Percentiles rank a stretch among this genome's conserved stretches.
These are phyloP conservation scores for Venturia aucupariae DNA, from an alignment of 2,329 filamentous ascomycete genomes.

Conservation along the genomic window DNA sequence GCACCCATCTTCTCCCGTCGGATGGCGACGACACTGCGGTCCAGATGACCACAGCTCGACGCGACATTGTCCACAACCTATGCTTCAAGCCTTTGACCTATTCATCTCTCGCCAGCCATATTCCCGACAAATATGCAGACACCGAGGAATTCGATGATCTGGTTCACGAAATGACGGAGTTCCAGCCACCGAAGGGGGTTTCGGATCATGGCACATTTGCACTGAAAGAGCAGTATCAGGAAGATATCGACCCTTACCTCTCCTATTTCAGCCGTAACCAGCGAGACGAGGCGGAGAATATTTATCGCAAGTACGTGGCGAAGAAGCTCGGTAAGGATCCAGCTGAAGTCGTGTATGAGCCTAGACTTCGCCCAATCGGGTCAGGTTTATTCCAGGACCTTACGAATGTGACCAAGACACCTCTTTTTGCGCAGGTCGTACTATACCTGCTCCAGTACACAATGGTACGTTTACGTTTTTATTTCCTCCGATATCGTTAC, in stretches of 20 bases:
- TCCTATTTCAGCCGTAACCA: constrained; percentile 96
- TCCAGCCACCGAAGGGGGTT: constrained; percentile 81
- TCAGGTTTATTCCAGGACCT: constrained; percentile 70
- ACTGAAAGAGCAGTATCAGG: constrained; percentile 74
- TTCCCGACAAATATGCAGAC: constrained; percentile 84
- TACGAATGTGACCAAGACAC: constrained; percentile 69
- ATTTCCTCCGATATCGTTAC: too few species aligned
- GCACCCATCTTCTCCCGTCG: constrained; percentile 64
- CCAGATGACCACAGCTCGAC: constrained; percentile 63
- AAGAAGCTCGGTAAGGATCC: constrained; percentile 74
- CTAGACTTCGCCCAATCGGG: constrained; percentile 65
- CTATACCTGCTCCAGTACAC: constrained; percentile 83
- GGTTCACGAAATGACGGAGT: constrained; percentile 78
- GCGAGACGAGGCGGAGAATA: constrained; percentile 84
- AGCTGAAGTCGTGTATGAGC: constrained; percentile 85
- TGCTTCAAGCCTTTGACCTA: constrained; percentile 96
- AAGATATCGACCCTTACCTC: constrained; percentile 89
- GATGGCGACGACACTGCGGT: constrained; percentile 59
- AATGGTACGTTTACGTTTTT: constrained; percentile 32
- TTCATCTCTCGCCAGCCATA: constrained; percentile 76
- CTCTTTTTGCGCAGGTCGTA: constrained; percentile 81
- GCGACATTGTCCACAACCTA: constrained; percentile 85
- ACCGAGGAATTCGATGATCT: constrained; percentile 80
- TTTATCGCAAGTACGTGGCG: constrained; percentile 78
- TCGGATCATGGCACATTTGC: constrained; percentile 93